A percentile compares a stretch with the other conserved stretches of the same genome.
Evolutionary conservation across 2,329 filamentous ascomycete species (phyloP).

Genomic region (Endoconidiophora polonica): DNA sequence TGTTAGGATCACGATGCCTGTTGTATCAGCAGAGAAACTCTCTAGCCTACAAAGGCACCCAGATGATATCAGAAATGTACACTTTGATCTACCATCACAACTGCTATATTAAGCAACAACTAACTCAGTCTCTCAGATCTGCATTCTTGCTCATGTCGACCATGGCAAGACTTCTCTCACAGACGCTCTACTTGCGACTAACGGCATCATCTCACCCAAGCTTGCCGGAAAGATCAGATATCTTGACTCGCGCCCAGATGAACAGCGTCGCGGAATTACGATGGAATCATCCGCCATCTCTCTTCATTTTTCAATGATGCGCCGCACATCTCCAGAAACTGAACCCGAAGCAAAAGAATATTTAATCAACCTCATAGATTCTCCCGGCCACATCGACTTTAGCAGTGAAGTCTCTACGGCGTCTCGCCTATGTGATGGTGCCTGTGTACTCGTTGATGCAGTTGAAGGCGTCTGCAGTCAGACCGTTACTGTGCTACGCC

Average conservation of each 20-base stretch:
- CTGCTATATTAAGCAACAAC: constrained; percentile 10
- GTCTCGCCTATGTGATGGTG: constrained; percentile 84
- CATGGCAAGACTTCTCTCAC: constrained; percentile 97
- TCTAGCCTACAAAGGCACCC: constrained; percentile 76
- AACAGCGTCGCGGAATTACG: constrained; percentile 93
- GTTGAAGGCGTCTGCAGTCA: constrained; percentile 98
- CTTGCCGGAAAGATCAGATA: constrained; percentile 96
- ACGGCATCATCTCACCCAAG: constrained; percentile 97
- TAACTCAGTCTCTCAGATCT: constrained; percentile 43
- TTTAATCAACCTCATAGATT: constrained; percentile 93
- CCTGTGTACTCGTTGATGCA: constrained; percentile 84
- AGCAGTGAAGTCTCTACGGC: constrained; percentile 96
- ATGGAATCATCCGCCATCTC: constrained; percentile 99
- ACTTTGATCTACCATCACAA: constrained; percentile 17
- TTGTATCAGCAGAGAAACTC: constrained; percentile 80
- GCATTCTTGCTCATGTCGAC: constrained; percentile 90
- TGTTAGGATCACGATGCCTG: constrained; percentile 50
- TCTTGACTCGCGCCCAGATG: constrained; percentile 87
- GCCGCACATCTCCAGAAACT: constrained; percentile 52
- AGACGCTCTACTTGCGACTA: constrained; percentile 89
- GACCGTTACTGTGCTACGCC: constrained; percentile 87
- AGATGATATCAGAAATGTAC: constrained; percentile 81
- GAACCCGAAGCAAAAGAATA: constrained; percentile 68
- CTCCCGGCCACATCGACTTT: constrained; percentile 95
- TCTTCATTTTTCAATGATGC: constrained; percentile 81